Conservation (phyloP, 140 eudicot genomes). For the Ambrosia hybrid region DNA sequence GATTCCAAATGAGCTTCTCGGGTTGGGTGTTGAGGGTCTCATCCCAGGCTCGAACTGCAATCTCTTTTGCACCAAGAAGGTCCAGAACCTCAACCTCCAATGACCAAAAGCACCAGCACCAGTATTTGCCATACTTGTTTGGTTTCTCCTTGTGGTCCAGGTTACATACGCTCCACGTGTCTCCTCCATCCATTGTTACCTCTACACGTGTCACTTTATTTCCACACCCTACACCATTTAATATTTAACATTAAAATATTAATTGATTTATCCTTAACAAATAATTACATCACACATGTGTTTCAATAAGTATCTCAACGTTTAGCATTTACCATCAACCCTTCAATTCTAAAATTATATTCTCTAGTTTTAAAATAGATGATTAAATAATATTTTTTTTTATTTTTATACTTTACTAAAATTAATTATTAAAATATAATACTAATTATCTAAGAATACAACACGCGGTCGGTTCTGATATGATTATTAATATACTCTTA, state of each 20-base stretch:
- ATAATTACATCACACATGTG: background rate
- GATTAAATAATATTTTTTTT: background rate
- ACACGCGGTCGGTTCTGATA: too few species aligned
- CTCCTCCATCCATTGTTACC: constrained; percentile 93
- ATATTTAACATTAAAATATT: background rate
- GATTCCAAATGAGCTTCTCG: constrained; percentile 91
- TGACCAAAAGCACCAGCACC: constrained; percentile 99
- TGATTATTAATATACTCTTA: too few species aligned
- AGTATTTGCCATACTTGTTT: constrained; percentile 73
- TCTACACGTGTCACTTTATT: constrained; percentile 95
- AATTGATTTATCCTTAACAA: background rate
- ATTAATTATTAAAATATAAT: background rate
- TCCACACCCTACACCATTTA: constrained; percentile 66
- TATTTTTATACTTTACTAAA: too few species aligned
- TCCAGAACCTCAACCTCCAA: constrained; percentile 82
- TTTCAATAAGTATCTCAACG: background rate
- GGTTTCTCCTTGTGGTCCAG: constrained; percentile 78
- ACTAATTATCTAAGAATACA: too few species aligned
- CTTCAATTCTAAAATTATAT: background rate
- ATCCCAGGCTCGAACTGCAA: constrained; percentile 95
- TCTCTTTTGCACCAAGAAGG: constrained; percentile 76
- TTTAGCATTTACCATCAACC: background rate
- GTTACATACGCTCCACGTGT: constrained; percentile 64
- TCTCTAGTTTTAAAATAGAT: background rate
- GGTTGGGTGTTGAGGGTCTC: constrained; percentile 90